Evolutionary conservation across 139 green algal species (phyloP).

Genomic region (Picochlorum sp.): DNA sequence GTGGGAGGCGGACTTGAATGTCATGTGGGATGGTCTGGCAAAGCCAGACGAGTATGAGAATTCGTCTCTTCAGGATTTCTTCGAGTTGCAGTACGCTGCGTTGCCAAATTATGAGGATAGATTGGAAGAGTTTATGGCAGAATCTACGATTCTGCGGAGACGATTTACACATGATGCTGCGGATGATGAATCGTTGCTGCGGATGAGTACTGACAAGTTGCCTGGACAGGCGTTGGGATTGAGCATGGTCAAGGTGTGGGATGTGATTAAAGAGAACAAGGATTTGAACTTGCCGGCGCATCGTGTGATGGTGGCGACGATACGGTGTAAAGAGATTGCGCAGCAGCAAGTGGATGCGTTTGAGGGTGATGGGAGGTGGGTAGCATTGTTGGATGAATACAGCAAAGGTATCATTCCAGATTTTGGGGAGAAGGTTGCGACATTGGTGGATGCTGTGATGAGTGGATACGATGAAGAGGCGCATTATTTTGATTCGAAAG

Average conservation of each 20-base stretch:
- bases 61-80: constrained; percentile 74
- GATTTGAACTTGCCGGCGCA: constrained; percentile 97
- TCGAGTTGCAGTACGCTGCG: constrained; percentile 76
- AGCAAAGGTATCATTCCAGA: constrained; percentile 33
- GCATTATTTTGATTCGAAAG: constrained; percentile 71
- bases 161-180: constrained; percentile 56
- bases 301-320: constrained; percentile 97
- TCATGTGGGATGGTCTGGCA: constrained; percentile 80
- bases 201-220: constrained; percentile 35
- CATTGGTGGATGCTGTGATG: constrained; percentile 37
- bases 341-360: constrained; percentile 57
- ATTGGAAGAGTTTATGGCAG: constrained; percentile 81
- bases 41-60: constrained; percentile 75
- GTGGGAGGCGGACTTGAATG: constrained; percentile 52
- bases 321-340: constrained; percentile 84
- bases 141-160: constrained; percentile 56
- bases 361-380: constrained; percentile 48
- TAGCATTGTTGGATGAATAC: constrained; percentile 32
- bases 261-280: constrained; percentile 81
- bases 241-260: constrained; percentile 79
- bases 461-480: constrained; percentile 79
- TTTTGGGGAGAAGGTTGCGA: constrained; percentile 44
- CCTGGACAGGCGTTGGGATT: constrained; percentile 63
- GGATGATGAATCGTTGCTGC: constrained; percentile 46
- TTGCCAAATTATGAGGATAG: constrained; percentile 91